Evolutionary conservation across 2,329 filamentous ascomycete species (phyloP), one percentile per base, ranked within the genome.

Genomic region (Pyrenochaeta sp.): DNA sequence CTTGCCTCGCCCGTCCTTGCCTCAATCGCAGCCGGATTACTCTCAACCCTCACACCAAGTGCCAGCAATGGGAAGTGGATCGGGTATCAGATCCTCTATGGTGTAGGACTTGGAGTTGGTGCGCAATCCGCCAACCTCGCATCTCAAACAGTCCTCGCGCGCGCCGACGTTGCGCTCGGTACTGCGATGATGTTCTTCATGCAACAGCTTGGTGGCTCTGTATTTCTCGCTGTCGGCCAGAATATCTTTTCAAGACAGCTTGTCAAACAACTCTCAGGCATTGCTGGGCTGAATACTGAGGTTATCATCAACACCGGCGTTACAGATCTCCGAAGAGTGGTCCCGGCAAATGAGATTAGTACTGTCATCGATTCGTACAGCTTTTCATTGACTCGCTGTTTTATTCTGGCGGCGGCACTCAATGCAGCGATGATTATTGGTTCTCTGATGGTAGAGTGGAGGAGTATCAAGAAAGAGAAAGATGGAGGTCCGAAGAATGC

Each of bases 341-440:
- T 91, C n/a, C 78, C 84, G 0, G 62, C 76, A 0, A 67, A 85
- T 52, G 83, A 81, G 52, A 72, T 88, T 5, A 71, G 72, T 5
- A 75, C 78, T 0, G 87, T 92, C 1, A 77, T 87, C 1, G 63
- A 79, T 0, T 88, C 87, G 0, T 91, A 91, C 75, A 91, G 90
- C 67, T 74, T 79, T 24, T 80, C 87, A 0, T 72, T 91, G 24
- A 81, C 81, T 1, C 75, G 82, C 48, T 82, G 83, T 0, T 91
- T 90, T 67, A 81, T 85, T 55, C 82, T 90, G 8, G 82, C 81
- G 1, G 77, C 88, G n/a, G 82, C 83, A 1, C 77, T 88, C 66
- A 80, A 82, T 1, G 80, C 79, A 19, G 62, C 87, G 3, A 82
- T 80, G 5, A 78, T 89, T 9, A 32, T 89, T 5, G 87, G 85